A percentile compares a stretch with the other conserved stretches of the same genome.
These are phyloP conservation scores for Fusarium sp. DNA, from an alignment of 2,329 filamentous ascomycete species.

Conservation along the genomic window DNA sequence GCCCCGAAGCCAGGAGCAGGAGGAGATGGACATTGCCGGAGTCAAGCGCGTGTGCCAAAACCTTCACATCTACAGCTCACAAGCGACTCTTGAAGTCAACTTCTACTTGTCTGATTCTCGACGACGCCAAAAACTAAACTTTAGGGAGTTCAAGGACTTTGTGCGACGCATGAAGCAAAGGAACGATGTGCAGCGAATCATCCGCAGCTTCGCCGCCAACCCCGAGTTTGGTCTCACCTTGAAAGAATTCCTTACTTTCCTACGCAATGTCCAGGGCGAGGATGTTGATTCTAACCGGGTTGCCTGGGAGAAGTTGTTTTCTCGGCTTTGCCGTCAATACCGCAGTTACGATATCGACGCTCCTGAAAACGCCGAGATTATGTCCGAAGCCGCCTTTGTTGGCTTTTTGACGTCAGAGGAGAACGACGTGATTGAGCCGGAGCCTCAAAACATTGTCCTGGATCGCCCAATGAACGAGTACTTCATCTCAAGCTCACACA, in stretches of 20 bases:
- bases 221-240: constrained; percentile 75
- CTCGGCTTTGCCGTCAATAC: constrained; percentile 74
- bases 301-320: constrained; percentile 80
- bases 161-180: constrained; percentile 85
- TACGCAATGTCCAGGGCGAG: constrained; percentile 80
- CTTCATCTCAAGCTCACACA: constrained; percentile 98
- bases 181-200: constrained; percentile 83
- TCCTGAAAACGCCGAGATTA: constrained; percentile 64
- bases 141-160: constrained; percentile 85
- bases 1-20: constrained; percentile 67
- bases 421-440: constrained; percentile 75
- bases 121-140: constrained; percentile 76
- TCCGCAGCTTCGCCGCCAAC: constrained; percentile 71
- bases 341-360: constrained; percentile 61
- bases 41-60: constrained; percentile 88
- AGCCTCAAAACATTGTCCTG: constrained; percentile 73
- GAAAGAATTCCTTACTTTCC: constrained; percentile 80
- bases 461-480: constrained; percentile 95
- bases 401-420: constrained; percentile 80
- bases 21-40: constrained; percentile 81
- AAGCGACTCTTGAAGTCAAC: constrained; percentile 77
- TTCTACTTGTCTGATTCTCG: constrained; percentile 80
- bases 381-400: constrained; percentile 84
- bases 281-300: constrained; percentile 75
- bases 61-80: constrained; percentile 91